phyloP scores from a whole-genome alignment of 345 rosid species.

The Physaria fendleri region DNA sequence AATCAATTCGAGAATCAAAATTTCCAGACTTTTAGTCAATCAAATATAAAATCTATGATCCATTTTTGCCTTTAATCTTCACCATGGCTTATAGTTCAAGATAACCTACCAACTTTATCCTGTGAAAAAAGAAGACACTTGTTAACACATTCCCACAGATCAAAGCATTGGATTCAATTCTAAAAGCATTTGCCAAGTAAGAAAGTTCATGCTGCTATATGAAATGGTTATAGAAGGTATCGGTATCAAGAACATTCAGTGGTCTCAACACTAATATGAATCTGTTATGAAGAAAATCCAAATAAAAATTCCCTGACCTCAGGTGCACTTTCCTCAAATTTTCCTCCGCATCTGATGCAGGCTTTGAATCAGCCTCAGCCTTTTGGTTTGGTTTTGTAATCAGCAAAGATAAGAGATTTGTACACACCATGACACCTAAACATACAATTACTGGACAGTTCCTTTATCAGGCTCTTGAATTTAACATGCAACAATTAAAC shows the following conservation, averaged over 20 bases:
- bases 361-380: slow-evolving; percentile 29
- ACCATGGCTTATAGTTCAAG: slow-evolving; percentile 26
- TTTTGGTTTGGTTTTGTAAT: too few species aligned
- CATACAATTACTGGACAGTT: too few species aligned
- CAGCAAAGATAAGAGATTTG: too few species aligned
- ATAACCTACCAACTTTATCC: slow-evolving; percentile 96
- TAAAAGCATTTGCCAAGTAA: not conserved
- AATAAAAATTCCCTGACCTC: slow-evolving; percentile 39
- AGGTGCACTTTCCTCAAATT: slow-evolving; percentile 35
- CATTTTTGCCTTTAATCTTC: slow-evolving; percentile 8
- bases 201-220: not conserved
- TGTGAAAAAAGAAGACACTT: slow-evolving; percentile 28
- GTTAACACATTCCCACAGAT: not conserved
- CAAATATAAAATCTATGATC: not conserved
- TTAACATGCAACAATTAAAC: too few species aligned
- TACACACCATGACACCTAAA: too few species aligned
- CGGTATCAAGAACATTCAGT: too few species aligned
- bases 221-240: too few species aligned
- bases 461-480: too few species aligned
- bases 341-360: slow-evolving; percentile 30
- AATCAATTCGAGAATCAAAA: slow-evolving; percentile 3
- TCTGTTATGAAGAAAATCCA: not conserved
- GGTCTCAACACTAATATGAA: too few species aligned
- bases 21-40: not conserved
- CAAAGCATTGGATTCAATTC: not conserved